These are phyloP conservation scores for Clonostachys rhizophaga DNA, from an alignment of 2,329 filamentous ascomycete genomes.

Conservation along the genomic window DNA sequence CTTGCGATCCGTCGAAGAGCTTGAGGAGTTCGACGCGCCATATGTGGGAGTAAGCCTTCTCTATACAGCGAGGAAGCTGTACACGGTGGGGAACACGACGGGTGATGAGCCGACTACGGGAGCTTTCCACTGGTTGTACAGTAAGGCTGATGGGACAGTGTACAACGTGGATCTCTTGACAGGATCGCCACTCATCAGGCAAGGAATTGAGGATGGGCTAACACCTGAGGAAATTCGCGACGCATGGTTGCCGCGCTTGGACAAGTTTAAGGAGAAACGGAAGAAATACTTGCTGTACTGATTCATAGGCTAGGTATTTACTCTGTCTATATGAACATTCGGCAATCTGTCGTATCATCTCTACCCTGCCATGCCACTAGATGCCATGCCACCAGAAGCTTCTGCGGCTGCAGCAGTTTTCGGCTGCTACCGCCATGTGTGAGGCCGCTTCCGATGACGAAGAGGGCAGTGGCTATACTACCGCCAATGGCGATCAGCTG, in stretches of 20 bases:
- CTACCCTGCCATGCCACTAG: no score
- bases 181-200: conserved; percentile 6
- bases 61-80: conserved; percentile 5
- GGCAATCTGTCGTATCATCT: no score
- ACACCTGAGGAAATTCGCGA: conserved; percentile 5
- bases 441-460: conserved; percentile 49
- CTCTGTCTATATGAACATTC: no score
- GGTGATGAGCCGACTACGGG: conserved; percentile 1
- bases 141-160: not conserved
- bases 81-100: conserved; percentile 2
- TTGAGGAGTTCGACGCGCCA: conserved; percentile 2
- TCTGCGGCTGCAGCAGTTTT: no score
- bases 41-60: conserved; percentile 5
- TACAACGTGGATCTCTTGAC: conserved; percentile 6
- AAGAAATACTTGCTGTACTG: conserved; percentile 6
- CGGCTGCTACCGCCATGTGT: conserved; percentile 19
- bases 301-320: no score
- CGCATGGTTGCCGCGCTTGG: conserved; percentile 4
- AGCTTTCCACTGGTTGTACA: conserved; percentile 4
- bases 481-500: conserved; percentile 50
- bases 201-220: conserved; percentile 5
- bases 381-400: no score
- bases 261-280: conserved; percentile 2
- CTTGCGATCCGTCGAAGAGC: not conserved
- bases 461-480: conserved; percentile 46